phyloP scores from a whole-genome alignment of 345 rosid species.

The Syzygium jambos region DNA sequence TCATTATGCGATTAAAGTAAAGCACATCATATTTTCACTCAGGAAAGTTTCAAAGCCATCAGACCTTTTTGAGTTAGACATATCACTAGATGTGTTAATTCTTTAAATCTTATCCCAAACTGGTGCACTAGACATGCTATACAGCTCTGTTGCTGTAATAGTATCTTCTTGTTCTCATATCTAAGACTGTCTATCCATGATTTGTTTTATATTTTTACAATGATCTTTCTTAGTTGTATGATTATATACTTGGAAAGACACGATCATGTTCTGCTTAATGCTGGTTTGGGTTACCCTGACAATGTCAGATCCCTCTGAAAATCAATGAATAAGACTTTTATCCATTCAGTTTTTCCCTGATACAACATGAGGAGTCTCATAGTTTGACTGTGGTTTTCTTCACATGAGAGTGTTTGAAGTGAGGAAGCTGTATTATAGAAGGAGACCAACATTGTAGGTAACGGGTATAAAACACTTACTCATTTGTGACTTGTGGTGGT shows the following conservation, averaged over 20 bases:
- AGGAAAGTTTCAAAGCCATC: background rate
- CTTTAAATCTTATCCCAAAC: background rate
- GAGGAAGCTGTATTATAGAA: background rate
- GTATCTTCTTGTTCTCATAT: background rate
- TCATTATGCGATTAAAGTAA: background rate
- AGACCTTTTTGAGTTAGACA: background rate
- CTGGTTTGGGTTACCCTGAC: background rate
- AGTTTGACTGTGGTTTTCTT: background rate
- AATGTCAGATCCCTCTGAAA: background rate
- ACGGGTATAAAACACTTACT: background rate
- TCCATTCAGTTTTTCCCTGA: background rate
- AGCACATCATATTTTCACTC: background rate
- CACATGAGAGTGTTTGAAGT: background rate
- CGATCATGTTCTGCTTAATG: background rate
- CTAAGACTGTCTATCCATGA: background rate
- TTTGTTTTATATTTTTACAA: background rate
- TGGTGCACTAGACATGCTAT: background rate
- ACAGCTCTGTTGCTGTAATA: background rate
- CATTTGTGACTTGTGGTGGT: background rate
- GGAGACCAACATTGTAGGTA: background rate
- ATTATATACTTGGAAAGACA: background rate
- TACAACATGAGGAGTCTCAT: background rate
- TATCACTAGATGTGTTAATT: background rate
- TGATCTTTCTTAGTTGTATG: background rate
- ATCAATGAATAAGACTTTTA: background rate